Evolutionary conservation across 2,329 filamentous ascomycete species (phyloP).

Genomic region (Lachnellula arida): DNA sequence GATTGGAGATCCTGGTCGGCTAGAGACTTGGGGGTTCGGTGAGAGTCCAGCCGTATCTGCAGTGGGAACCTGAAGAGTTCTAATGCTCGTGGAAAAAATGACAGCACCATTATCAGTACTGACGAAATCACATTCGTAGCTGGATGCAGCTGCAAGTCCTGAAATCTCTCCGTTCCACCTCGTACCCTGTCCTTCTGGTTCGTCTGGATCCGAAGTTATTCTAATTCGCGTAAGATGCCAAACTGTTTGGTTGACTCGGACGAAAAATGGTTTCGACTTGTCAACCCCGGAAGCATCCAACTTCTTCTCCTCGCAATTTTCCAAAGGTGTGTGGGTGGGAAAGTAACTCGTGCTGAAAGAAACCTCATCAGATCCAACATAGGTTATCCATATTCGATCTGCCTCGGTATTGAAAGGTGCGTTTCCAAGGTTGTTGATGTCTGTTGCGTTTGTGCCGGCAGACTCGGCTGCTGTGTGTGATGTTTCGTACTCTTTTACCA

Average conservation of each 20-base stretch:
- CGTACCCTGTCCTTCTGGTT: constrained; percentile 39
- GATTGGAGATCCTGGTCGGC: constrained; percentile 70
- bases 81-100: constrained; percentile 67
- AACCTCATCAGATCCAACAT: constrained; percentile 73
- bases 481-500: constrained; percentile 86
- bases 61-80: constrained; percentile 25
- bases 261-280: constrained; percentile 70
- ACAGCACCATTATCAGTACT: constrained; percentile 60
- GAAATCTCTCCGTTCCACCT: constrained; percentile 70
- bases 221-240: constrained; percentile 76
- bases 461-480: constrained; percentile 72
- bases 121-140: constrained; percentile 75
- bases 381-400: constrained; percentile 75
- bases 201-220: constrained; percentile 38
- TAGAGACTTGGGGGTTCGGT: constrained; percentile 50
- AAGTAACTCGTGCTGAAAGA: constrained; percentile 71
- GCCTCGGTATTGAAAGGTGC: constrained; percentile 67
- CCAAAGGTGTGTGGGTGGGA: constrained; percentile 34
- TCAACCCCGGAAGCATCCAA: constrained; percentile 48
- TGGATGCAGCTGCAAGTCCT: constrained; percentile 64
- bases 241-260: constrained; percentile 71
- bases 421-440: constrained; percentile 72
- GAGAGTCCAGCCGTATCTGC: constrained; percentile 29
- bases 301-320: constrained; percentile 35
- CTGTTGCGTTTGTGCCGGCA: constrained; percentile 68